Evolutionary conservation across 768 basidiomycete species (phyloP).

Genomic region (Rhodotorula toruloides): DNA sequence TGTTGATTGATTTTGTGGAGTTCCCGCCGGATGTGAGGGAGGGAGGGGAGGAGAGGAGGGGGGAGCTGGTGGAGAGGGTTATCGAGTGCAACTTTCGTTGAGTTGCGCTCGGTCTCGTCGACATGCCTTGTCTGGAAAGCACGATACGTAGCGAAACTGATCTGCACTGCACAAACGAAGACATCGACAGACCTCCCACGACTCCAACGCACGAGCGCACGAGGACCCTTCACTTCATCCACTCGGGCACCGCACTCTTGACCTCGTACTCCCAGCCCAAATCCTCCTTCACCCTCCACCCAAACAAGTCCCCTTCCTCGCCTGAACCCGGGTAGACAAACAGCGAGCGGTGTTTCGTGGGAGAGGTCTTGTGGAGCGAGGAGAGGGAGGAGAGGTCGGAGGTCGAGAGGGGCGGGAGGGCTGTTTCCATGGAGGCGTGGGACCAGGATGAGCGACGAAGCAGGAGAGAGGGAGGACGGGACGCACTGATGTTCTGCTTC

Average conservation of each 20-base stretch:
- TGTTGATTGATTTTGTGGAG: slow-evolving; percentile 7
- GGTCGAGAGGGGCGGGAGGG: slow-evolving; percentile 36
- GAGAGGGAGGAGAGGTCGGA: slow-evolving; percentile 41
- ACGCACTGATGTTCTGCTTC: slow-evolving; percentile 52
- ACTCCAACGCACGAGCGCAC: too few species aligned
- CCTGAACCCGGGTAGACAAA: slow-evolving; percentile 23
- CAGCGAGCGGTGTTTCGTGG: slow-evolving; percentile 12
- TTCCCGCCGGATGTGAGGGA: not conserved
- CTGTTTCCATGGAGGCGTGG: accelerated
- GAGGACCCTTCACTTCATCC: too few species aligned
- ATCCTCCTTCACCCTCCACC: slow-evolving; percentile 43
- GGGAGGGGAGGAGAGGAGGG: not conserved
- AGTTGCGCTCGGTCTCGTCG: too few species aligned
- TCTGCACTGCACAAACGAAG: too few species aligned
- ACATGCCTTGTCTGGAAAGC: too few species aligned
- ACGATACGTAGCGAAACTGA: too few species aligned
- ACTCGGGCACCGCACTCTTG: too few species aligned
- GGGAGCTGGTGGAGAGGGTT: not conserved
- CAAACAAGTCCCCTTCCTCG: slow-evolving; percentile 32
- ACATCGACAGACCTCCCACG: too few species aligned
- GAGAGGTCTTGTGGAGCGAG: slow-evolving; percentile 32
- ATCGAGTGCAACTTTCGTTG: not conserved
- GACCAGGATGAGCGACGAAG: not conserved
- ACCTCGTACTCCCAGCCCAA: slow-evolving; percentile 43
- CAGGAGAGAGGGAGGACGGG: not conserved